Evolutionary conservation across 306 rosid genomes (phyloP).

Genomic region (Malus orientalis): DNA sequence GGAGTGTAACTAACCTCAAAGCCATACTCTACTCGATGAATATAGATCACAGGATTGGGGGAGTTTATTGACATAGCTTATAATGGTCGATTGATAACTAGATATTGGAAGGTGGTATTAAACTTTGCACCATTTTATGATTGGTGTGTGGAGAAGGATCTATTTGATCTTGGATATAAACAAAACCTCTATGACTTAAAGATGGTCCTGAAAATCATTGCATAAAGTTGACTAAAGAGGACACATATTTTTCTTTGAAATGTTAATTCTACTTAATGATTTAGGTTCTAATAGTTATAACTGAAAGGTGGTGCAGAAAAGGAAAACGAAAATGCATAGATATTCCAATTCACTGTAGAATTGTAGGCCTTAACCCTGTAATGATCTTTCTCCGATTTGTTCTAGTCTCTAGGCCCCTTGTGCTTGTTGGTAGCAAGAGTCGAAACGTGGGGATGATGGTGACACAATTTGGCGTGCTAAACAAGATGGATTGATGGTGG

Average conservation of each 20-base stretch:
- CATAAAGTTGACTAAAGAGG: neutral
- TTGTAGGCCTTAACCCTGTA: neutral
- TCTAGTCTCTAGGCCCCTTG: neutral
- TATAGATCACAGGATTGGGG: neutral
- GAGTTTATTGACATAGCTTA: neutral
- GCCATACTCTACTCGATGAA: neutral
- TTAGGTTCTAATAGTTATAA: neutral
- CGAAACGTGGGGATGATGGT: neutral
- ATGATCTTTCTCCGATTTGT: neutral
- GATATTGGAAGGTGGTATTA: neutral
- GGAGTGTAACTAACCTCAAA: neutral
- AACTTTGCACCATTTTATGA: neutral
- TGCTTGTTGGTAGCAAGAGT: neutral
- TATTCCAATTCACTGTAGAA: neutral
- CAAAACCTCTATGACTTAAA: neutral
- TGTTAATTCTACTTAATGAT: neutral
- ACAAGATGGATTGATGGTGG: neutral
- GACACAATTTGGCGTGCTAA: neutral
- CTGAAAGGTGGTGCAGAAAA: neutral
- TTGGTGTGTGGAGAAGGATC: neutral
- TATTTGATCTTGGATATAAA: neutral
- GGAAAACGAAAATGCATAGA: neutral
- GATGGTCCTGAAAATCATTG: neutral
- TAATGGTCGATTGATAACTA: neutral
- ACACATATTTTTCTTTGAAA: neutral